A percentile compares a stretch with the other conserved stretches of the same genome.
Conservation (phyloP, 2,329 filamentous ascomycete species). For the Monosporascus sp. region DNA sequence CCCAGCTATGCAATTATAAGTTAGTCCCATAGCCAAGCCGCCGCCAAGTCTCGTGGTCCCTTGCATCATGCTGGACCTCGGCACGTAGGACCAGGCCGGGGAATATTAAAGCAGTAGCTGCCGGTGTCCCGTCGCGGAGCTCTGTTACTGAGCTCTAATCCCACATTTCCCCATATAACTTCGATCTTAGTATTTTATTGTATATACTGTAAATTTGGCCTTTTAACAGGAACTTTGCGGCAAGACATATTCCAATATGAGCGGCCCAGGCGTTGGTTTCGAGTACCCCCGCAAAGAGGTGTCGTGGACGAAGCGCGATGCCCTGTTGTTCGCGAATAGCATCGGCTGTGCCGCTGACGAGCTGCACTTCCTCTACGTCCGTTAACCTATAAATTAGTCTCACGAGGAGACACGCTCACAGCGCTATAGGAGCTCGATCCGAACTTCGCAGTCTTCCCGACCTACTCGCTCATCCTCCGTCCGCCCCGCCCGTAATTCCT, state of each 20-base stretch:
- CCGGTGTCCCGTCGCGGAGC: neutral
- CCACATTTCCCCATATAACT: neutral
- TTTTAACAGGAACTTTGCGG: neutral
- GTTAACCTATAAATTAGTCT: conserved; percentile 1
- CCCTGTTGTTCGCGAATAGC: conserved; percentile 82
- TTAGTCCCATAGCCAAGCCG: too few species aligned
- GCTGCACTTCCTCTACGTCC: conserved; percentile 84
- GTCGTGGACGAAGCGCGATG: conserved; percentile 82
- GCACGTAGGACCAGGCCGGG: neutral
- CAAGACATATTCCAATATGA: conserved; percentile 26
- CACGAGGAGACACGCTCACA: conserved; percentile 1
- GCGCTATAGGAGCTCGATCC: conserved; percentile 73
- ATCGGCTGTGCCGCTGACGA: conserved; percentile 83
- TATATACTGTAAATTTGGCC: neutral
- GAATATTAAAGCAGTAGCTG: neutral
- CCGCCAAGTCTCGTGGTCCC: neutral
- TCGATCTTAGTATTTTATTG: neutral
- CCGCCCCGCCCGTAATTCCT: conserved; percentile 83
- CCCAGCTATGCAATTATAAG: too few species aligned
- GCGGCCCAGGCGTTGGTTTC: conserved; percentile 61
- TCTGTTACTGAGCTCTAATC: neutral
- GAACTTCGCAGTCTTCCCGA: conserved; percentile 81
- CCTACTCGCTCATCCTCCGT: conserved; percentile 75
- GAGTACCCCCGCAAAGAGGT: conserved; percentile 73
- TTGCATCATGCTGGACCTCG: neutral